A percentile compares a stretch with the other conserved stretches of the same genome.
Conservation (phyloP, 1,284 basidiomycete genomes). For the Lignosus rhinocerotis region DNA sequence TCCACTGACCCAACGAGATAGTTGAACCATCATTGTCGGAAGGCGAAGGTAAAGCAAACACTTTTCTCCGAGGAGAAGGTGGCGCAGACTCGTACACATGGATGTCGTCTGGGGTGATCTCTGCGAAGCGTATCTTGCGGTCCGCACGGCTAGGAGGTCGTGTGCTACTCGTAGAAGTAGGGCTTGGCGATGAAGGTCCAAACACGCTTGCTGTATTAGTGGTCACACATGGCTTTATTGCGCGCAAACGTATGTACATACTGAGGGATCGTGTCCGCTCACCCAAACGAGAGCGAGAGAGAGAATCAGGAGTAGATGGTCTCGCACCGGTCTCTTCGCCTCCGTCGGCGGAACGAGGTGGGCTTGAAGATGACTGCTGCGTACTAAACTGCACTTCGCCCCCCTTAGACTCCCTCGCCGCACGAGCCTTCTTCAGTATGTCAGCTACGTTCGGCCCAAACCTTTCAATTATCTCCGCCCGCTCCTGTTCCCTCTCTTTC, state of each 20-base stretch:
- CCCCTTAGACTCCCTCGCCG: conserved; percentile 27
- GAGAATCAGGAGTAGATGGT: conserved; percentile 12
- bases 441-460: conserved; percentile 68
- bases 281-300: conserved; percentile 14
- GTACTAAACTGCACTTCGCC: conserved; percentile 14
- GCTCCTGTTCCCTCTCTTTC: conserved; percentile 46
- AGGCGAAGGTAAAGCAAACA: conserved; percentile 51
- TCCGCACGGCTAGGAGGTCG: conserved; percentile 43
- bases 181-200: conserved; percentile 30
- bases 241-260: conserved; percentile 19
- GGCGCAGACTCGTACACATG: conserved; percentile 80
- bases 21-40: conserved; percentile 41
- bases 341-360: conserved; percentile 5
- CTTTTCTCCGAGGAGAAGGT: conserved; percentile 60
- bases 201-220: conserved; percentile 16
- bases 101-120: conserved; percentile 53
- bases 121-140: conserved; percentile 54
- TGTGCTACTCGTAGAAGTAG: conserved; percentile 34
- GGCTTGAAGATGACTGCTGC: conserved; percentile 6
- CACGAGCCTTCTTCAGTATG: conserved; percentile 54
- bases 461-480: conserved; percentile 60
- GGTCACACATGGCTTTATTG: conserved; percentile 16
- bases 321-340: conserved; percentile 10
- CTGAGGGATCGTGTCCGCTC: conserved; percentile 26
- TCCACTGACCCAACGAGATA: conserved; percentile 55